A percentile compares a stretch with the other conserved stretches of the same genome.
These are phyloP conservation scores for Phyllachora maydis DNA, from an alignment of 2,329 filamentous ascomycete species.

Conservation along the genomic window DNA sequence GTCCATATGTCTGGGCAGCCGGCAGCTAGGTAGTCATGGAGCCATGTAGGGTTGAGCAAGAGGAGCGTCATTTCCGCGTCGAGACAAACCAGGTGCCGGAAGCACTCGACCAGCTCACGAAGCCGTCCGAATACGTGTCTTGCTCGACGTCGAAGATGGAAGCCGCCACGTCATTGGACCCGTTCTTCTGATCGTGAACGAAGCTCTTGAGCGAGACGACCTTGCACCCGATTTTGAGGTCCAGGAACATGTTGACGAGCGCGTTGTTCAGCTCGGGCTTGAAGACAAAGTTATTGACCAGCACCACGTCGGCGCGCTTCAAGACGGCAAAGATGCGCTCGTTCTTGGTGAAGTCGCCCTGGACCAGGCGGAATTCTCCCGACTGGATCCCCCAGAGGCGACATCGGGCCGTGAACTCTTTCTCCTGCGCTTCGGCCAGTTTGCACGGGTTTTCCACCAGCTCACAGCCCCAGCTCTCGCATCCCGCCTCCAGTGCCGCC, in stretches of 20 bases:
- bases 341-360: conserved; percentile 68
- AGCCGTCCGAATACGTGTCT: conserved; percentile 37
- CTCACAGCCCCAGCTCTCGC: conserved; percentile 90
- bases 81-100: conserved; percentile 79
- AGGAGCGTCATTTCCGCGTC: too few relatives aligned
- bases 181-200: conserved; percentile 59
- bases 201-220: conserved; percentile 89
- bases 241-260: conserved; percentile 75
- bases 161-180: conserved; percentile 57
- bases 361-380: conserved; percentile 59
- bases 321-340: conserved; percentile 50
- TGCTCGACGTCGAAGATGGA: conserved; percentile 64
- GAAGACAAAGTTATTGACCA: conserved; percentile 98
- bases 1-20: too few relatives aligned
- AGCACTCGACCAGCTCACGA: conserved; percentile 82
- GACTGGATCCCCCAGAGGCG: conserved; percentile 73
- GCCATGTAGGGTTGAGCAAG: too few relatives aligned
- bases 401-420: conserved; percentile 70
- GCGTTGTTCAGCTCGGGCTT: conserved; percentile 69
- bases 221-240: conserved; percentile 75
- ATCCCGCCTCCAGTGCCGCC: conserved; percentile 80
- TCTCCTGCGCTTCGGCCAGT: conserved; percentile 58
- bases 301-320: conserved; percentile 75
- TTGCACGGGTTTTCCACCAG: conserved; percentile 83
- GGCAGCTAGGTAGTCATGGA: too few relatives aligned